Evolutionary conservation across 2,329 filamentous ascomycete species (phyloP), one percentile per base, ranked within the genome.

Genomic region (Sporothrix globosa): DNA sequence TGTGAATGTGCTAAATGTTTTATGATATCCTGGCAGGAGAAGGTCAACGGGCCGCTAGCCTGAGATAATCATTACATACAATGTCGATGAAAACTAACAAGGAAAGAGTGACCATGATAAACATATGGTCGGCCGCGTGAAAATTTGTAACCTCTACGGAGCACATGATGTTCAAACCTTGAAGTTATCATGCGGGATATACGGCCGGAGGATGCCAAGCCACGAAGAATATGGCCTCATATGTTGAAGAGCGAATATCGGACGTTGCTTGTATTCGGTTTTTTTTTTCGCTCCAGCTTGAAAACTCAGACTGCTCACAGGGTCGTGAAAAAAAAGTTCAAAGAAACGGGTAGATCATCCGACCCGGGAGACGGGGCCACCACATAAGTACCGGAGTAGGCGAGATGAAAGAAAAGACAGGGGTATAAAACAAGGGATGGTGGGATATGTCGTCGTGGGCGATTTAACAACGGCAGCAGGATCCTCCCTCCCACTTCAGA

Each of bases 281-380:
- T 13, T 44, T 4, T 14, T 44, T 44, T 11, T 44, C 11, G 41
- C 9, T 9, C 11, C 10, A 17, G 41, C 41, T 1, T 13, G 41
- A 65, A 65, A 65, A 65, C 7, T 65, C 44, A 48, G 61, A n/a
- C 27, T 10, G 24, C n/a, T 65, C 61, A 65, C 61, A 50, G 44
- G 61, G 6, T 34, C 44, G n/a, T 2, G 4, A 65, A 50, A 48
- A 65, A 65, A 13, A 9, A 14, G n/a, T n/a, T n/a, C n/a, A 6
- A 24, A 19, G 17, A 56, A 6, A 53, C 6, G 44, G 27, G 46
- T 13, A 17, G 63, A 66, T 66, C 63, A 21, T 66, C 30, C 30
- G 41, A 27, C 30, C 27, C 58, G 11, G 58, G 21, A 41, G 24
- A 44, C 44, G 17, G 17, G 52, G 24, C 9, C 3, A 3, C 39